These are phyloP conservation scores for Cyberlindnera nakhonratchasimensis DNA, from an alignment of 805 yeast species.

Conservation along the genomic window DNA sequence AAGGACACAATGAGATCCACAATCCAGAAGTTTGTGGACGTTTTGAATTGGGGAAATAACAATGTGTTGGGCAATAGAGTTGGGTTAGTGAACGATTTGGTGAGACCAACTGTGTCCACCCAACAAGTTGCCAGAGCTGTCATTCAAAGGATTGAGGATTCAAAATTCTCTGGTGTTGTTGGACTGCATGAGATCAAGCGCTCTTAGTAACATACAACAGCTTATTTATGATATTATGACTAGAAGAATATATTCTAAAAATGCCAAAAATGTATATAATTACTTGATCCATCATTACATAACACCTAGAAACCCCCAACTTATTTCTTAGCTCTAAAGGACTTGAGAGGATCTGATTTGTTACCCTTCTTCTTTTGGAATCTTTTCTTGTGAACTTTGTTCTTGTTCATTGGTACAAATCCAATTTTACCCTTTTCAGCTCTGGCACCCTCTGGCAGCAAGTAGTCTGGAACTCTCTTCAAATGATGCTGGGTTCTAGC, in stretches of 20 bases:
- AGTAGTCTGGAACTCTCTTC: conserved; percentile 88
- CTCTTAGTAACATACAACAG: neutral
- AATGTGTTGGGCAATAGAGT: conserved; percentile 37
- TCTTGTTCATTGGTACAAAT: conserved; percentile 68
- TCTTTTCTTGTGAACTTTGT: conserved; percentile 43
- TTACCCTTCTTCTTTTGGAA: conserved; percentile 38
- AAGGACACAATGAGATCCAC: conserved; percentile 36
- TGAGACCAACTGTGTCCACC: conserved; percentile 64
- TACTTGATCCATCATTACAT: neutral
- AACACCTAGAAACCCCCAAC: neutral
- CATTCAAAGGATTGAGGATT: conserved; percentile 51
- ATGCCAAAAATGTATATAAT: conserved; percentile 4
- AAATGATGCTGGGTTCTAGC: conserved; percentile 79
- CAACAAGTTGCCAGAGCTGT: conserved; percentile 63
- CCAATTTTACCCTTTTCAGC: conserved; percentile 52
- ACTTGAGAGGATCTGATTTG: conserved; percentile 65
- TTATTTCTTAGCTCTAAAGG: conserved; percentile 36
- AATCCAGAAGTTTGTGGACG: conserved; percentile 41
- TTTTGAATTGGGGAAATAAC: conserved; percentile 43
- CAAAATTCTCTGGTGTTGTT: conserved; percentile 53
- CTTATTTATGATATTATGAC: neutral
- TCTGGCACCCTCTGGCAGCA: conserved; percentile 78
- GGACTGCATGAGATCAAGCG: conserved; percentile 46
- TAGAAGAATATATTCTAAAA: neutral
- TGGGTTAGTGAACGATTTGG: conserved; percentile 40